Evolutionary conservation across 345 rosid genomes (phyloP).

Genomic region (Eucalyptus erythrocorys): DNA sequence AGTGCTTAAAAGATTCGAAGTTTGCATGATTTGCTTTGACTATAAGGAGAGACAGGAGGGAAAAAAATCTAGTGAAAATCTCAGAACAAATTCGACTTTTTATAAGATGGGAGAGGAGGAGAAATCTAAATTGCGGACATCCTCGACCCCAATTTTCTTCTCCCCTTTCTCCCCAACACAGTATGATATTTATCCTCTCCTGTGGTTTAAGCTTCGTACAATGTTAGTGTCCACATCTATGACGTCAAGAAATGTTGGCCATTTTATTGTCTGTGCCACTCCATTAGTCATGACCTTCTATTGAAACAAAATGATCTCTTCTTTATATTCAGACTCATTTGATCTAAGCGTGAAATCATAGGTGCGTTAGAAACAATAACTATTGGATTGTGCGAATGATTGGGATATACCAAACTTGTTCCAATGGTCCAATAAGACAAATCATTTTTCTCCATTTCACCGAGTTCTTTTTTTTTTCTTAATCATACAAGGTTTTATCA

Average conservation of each 20-base stretch:
- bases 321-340: neutral
- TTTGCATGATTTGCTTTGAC: neutral
- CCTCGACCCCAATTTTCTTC: neutral
- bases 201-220: neutral
- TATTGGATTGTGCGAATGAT: rapidly evolving
- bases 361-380: neutral
- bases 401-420: rapidly evolving
- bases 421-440: neutral
- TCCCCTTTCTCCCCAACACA: neutral
- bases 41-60: neutral
- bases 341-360: neutral
- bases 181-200: neutral
- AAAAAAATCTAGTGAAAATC: neutral
- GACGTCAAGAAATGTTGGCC: neutral
- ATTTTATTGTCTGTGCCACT: neutral
- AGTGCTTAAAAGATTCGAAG: too few relatives aligned
- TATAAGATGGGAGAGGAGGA: neutral
- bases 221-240: neutral
- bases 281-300: neutral
- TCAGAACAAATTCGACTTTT: neutral
- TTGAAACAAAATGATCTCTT: neutral
- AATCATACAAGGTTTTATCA: neutral
- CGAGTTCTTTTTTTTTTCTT: too few relatives aligned
- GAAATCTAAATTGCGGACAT: neutral
- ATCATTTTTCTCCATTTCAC: neutral